phyloP scores from a whole-genome alignment of 257 asterid genomes.

The Solanum tarapatanum region DNA sequence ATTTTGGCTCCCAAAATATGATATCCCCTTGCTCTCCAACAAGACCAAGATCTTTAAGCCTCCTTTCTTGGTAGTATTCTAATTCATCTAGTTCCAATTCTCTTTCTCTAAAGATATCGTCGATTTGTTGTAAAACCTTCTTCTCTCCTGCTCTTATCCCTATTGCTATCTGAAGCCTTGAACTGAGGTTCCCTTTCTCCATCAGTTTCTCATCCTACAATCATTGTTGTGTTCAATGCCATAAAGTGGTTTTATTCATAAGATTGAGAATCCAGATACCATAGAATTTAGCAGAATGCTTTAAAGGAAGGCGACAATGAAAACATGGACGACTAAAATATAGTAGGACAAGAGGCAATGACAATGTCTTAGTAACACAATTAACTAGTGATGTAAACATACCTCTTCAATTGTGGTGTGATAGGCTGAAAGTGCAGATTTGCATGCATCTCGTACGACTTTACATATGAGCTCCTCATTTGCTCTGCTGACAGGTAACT shows the following conservation, averaged over 20 bases:
- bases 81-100: constrained; percentile 65
- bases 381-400: neutral
- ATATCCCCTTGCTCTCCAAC: constrained; percentile 98
- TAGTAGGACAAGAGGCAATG: neutral
- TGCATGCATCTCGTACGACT: constrained; percentile 61
- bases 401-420: constrained; percentile 88
- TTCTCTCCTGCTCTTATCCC: constrained; percentile 81
- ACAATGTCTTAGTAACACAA: neutral
- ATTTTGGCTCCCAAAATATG: constrained; percentile 89
- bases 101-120: constrained; percentile 51
- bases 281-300: neutral
- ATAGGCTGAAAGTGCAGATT: constrained; percentile 73
- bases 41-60: constrained; percentile 93
- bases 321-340: neutral
- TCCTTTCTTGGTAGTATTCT: constrained; percentile 89
- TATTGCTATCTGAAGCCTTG: constrained; percentile 64
- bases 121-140: constrained; percentile 79
- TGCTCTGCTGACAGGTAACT: constrained; percentile 67
- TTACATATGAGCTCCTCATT: constrained; percentile 85
- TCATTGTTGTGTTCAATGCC: neutral
- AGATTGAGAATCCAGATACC: neutral
- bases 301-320: neutral
- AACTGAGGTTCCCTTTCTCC: constrained; percentile 47
- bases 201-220: constrained; percentile 72
- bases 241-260: neutral